Percentiles rank a stretch among this genome's conserved stretches.
Conservation (phyloP, 169 alveolate genomes). For the Cryptosporidium tyzzeri region DNA sequence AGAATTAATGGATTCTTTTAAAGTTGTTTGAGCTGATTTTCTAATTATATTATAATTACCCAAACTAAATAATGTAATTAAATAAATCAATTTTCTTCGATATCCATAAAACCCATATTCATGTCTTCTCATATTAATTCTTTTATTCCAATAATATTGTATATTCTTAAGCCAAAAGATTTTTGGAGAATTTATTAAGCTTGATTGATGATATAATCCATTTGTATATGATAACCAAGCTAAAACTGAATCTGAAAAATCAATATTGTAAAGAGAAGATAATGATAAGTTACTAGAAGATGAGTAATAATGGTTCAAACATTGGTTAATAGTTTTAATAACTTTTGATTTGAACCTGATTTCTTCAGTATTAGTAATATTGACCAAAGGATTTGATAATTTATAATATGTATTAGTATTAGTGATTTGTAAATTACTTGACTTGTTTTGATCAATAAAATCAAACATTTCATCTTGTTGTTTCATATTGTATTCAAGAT, state of each 20-base stretch:
- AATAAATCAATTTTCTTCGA: constrained; percentile 26
- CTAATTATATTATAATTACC: constrained; percentile 39
- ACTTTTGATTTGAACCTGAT: constrained; percentile 45
- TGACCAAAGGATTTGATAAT: constrained; percentile 1
- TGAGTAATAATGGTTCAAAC: constrained; percentile 59
- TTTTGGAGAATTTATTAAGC: constrained; percentile 28
- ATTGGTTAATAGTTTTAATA: constrained; percentile 28
- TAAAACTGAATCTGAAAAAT: constrained; percentile 38
- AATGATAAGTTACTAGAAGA: constrained; percentile 50
- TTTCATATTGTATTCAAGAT: neutral
- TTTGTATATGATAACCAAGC: constrained; percentile 70
- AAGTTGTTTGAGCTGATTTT: constrained; percentile 48
- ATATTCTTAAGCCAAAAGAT: constrained; percentile 52
- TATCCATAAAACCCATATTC: constrained; percentile 38
- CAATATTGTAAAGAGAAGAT: constrained; percentile 63
- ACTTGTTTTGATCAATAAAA: neutral
- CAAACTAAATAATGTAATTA: constrained; percentile 32
- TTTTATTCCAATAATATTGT: constrained; percentile 67
- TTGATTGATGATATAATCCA: constrained; percentile 46
- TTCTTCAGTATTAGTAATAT: constrained; percentile 39
- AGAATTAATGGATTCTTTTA: constrained; percentile 52
- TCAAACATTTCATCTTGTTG: neutral
- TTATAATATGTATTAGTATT: neutral
- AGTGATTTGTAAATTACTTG: neutral
- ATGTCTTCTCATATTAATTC: constrained; percentile 53